Conservation (phyloP, 352 stramenopile species). For the Pythium insidiosum region DNA sequence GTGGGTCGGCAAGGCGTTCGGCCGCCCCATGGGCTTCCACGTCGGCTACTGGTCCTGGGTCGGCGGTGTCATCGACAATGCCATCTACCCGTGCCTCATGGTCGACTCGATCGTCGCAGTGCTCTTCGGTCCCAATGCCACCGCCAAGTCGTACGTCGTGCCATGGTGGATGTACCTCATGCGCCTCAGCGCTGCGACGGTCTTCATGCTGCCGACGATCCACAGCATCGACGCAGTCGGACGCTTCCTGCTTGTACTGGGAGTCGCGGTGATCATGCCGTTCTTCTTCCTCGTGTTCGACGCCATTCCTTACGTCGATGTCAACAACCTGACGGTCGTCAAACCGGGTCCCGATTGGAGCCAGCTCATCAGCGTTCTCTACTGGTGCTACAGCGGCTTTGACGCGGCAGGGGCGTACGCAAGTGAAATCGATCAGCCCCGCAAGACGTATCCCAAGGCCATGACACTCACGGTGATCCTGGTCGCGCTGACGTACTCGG, state of each 20-base stretch:
- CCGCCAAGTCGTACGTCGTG: conserved; percentile 29
- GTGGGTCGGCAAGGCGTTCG: conserved; percentile 72
- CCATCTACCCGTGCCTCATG: conserved; percentile 75
- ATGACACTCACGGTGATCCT: conserved; percentile 84
- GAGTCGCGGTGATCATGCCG: conserved; percentile 83
- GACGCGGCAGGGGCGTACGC: conserved; percentile 89
- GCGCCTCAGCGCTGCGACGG: conserved; percentile 23
- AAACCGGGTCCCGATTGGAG: conserved; percentile 65
- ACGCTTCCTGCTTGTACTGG: conserved; percentile 76
- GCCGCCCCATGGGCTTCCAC: conserved; percentile 71
- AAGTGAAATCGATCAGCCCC: conserved; percentile 84
- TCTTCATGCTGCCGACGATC: conserved; percentile 69
- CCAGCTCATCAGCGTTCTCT: conserved; percentile 91
- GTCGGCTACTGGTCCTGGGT: conserved; percentile 83
- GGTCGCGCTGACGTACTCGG: conserved; percentile 79
- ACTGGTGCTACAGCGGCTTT: conserved; percentile 96
- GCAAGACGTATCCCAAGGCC: conserved; percentile 72
- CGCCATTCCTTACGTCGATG: conserved; percentile 48
- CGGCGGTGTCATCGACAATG: conserved; percentile 70
- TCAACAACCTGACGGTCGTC: conserved; percentile 56
- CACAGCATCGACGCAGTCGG: conserved; percentile 86
- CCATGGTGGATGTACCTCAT: conserved; percentile 46
- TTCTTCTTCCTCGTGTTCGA: conserved; percentile 86
- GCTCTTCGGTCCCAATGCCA: conserved; percentile 14
- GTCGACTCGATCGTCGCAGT: conserved; percentile 52